Conservation (phyloP, 2,329 filamentous ascomycete species). For the Cladosporium velox region DNA sequence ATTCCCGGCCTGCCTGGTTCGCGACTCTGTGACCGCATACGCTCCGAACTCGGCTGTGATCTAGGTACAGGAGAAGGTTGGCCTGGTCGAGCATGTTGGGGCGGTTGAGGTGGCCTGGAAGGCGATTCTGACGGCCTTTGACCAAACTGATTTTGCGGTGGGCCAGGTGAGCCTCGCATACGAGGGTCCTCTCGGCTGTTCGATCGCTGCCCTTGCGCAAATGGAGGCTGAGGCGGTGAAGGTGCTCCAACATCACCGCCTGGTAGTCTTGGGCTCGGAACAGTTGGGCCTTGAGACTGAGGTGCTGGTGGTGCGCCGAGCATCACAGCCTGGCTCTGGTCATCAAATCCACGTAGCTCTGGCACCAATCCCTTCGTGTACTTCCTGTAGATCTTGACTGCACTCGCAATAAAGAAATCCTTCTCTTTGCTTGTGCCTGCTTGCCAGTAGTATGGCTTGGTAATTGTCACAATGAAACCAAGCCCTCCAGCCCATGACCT, state of each 20-base stretch:
- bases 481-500: slow-evolving; percentile 77
- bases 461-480: slow-evolving; percentile 84
- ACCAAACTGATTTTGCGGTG: slow-evolving; percentile 33
- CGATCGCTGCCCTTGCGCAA: slow-evolving; percentile 31
- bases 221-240: slow-evolving; percentile 31
- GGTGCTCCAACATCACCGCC: slow-evolving; percentile 11
- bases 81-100: neutral
- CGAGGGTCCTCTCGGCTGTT: slow-evolving; percentile 35
- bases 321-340: slow-evolving; percentile 74
- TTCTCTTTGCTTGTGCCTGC: slow-evolving; percentile 93
- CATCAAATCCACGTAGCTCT: slow-evolving; percentile 78
- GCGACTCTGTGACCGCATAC: slow-evolving; percentile 37
- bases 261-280: slow-evolving; percentile 4
- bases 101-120: neutral
- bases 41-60: slow-evolving; percentile 37
- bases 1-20: slow-evolving; percentile 28
- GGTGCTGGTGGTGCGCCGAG: slow-evolving; percentile 49
- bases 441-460: slow-evolving; percentile 97
- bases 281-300: slow-evolving; percentile 11
- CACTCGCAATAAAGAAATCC: slow-evolving; percentile 95
- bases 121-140: slow-evolving; percentile 25
- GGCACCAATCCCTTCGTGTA: slow-evolving; percentile 87
- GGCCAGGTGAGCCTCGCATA: slow-evolving; percentile 35
- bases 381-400: slow-evolving; percentile 95
- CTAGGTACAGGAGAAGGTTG: slow-evolving; percentile 25